Base-by-base conservation (phyloP, 2,329 filamentous ascomycete genomes). In the Aulographum hederae region DNA sequence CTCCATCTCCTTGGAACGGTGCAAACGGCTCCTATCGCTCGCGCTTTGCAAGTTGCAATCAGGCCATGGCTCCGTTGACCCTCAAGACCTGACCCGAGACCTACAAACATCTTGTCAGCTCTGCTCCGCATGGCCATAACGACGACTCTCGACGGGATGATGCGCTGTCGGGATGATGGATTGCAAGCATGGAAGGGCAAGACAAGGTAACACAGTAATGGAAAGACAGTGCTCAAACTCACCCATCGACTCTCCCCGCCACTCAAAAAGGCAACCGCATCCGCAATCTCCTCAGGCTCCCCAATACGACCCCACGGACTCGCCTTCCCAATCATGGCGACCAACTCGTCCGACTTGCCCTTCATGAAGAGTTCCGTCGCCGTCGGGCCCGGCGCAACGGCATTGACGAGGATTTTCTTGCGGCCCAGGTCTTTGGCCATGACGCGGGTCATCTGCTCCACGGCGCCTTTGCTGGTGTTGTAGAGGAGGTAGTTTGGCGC, bases 381-480 rank as follows among this genome's bases (percentile, higher is more conserved):
- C 0, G 64, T 72, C 1, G 67, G 66, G 0, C 64, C 65, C 0
- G 65, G 65, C 0, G 63, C 58, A 12, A 68, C 45, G 6, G 51
- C 52, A 39, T 69, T 69, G 10, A 68, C 63, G 10, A 41, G 47
- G 44, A 71, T 65, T 2, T 60, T 60, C 40, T 58, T 62, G 6
- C 48, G 40, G 1, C 56, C 65, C 15, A 72, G 56, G 32, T 70
- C 67, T 46, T 69, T 72, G 28, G 62, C 57, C 37, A 72, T 46
- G 3, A 62, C 49, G 8, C 66, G 58, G 0, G 60, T 60, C 52
- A 73, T 61, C 45, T 71, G 65, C 45, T 73, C 67, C 26, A 74
- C 57, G 6, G 68, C 65, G 30, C 66, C 69, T 43, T 74, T 74
- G 27, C 62, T 67, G 0, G 60, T 51, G 6, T 54, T 54, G 44